phyloP scores from a whole-genome alignment of 768 basidiomycete genomes.

The Agrocybe chaxingu region DNA sequence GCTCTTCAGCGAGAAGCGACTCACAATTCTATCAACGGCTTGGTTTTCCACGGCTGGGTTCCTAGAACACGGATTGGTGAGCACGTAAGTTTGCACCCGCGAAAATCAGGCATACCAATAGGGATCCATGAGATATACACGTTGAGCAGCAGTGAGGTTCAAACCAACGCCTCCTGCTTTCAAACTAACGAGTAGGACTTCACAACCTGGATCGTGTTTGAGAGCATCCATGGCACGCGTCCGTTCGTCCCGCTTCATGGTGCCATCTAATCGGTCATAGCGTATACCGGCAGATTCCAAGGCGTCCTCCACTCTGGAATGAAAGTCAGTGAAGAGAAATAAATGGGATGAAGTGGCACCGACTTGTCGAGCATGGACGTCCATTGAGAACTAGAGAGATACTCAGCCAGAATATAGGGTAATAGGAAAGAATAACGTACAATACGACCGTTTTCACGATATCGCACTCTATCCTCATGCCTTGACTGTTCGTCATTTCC shows the following conservation, averaged over 20 bases:
- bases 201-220: constrained; percentile 85
- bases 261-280: constrained; percentile 92
- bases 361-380: constrained; percentile 92
- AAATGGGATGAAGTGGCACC: constrained; percentile 15
- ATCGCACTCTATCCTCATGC: constrained; percentile 66
- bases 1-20: constrained; percentile 23
- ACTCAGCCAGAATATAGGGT: constrained; percentile 13
- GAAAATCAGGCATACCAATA: constrained; percentile 61
- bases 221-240: constrained; percentile 89
- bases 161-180: constrained; percentile 97
- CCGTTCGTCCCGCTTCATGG: constrained; percentile 96
- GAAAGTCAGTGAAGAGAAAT: constrained; percentile 10
- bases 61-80: constrained; percentile 39
- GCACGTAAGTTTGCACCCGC: constrained; percentile 2
- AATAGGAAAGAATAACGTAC: constrained; percentile 46
- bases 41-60: constrained; percentile 98
- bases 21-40: constrained; percentile 94
- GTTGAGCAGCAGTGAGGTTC: constrained; percentile 92
- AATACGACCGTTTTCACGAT: constrained; percentile 92
- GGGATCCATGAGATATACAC: constrained; percentile 94
- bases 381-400: constrained; percentile 77
- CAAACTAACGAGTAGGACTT: constrained; percentile 92
- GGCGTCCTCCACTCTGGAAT: constrained; percentile 79
- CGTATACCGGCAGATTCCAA: constrained; percentile 77
- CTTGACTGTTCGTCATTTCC: constrained; percentile 74